These are phyloP conservation scores for Oryza longistaminata DNA, from an alignment of 176 grass and related monocot species.

Conservation along the genomic window DNA sequence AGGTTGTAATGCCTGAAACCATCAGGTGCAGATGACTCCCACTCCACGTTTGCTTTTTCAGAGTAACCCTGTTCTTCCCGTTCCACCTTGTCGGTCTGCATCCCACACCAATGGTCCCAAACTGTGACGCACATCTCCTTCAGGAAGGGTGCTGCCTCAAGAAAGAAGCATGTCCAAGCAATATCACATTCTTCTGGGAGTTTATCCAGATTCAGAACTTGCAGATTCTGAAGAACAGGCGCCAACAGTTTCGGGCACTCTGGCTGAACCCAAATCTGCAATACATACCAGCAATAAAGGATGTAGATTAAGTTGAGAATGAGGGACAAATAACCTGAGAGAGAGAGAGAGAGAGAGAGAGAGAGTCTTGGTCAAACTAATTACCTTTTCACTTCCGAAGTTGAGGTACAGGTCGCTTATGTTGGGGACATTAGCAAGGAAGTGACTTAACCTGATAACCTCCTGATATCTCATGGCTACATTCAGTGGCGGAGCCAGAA, in stretches of 20 bases:
- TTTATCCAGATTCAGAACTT: neutral
- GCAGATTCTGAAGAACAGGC: neutral
- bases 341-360: too few relatives aligned
- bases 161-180: neutral
- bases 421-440: too few relatives aligned
- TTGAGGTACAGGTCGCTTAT: too few relatives aligned
- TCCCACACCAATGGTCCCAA: neutral
- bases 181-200: conserved; percentile 13
- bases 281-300: neutral
- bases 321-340: too few relatives aligned
- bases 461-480: too few relatives aligned
- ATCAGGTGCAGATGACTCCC: too few relatives aligned
- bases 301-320: too few relatives aligned
- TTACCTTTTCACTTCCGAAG: too few relatives aligned
- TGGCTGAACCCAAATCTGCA: conserved; percentile 10
- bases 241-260: neutral
- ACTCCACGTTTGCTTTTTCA: neutral
- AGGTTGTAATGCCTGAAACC: too few relatives aligned
- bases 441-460: too few relatives aligned
- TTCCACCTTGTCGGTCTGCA: neutral
- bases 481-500: too few relatives aligned
- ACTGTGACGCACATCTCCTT: neutral
- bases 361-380: too few relatives aligned
- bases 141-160: neutral
- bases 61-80: neutral